These are phyloP conservation scores for Pichia sp. DNA, from an alignment of 1,139 yeast genomes.

Conservation along the genomic window DNA sequence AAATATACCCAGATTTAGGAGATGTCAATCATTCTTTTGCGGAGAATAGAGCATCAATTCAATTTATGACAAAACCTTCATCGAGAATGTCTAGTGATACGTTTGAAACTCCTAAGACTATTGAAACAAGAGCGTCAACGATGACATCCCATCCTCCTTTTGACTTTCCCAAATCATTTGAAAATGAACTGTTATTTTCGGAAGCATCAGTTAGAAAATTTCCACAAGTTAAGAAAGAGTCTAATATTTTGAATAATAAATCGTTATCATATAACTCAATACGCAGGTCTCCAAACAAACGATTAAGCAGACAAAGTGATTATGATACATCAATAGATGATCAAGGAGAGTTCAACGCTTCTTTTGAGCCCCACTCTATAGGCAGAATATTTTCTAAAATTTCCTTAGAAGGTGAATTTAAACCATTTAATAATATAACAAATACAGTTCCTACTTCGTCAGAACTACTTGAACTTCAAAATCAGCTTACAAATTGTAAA, in stretches of 20 bases:
- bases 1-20: too few relatives aligned
- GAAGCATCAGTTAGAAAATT: constrained; percentile 1
- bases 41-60: too few relatives aligned
- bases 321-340: constrained; percentile 8
- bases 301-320: constrained; percentile 11
- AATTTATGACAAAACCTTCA: constrained; percentile 3
- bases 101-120: constrained; percentile 13
- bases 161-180: constrained; percentile 1
- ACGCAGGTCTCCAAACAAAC: neutral
- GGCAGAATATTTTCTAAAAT: constrained; percentile 7
- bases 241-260: neutral
- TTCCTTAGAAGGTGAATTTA: neutral
- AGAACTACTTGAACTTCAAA: constrained; percentile 22
- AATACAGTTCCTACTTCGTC: neutral
- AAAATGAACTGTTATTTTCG: neutral
- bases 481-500: constrained; percentile 27
- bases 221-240: neutral
- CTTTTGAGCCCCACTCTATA: neutral
- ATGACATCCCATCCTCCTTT: constrained; percentile 8
- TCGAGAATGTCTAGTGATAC: constrained; percentile 13
- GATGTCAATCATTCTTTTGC: too few relatives aligned
- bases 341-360: constrained; percentile 1
- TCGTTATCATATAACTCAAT: neutral
- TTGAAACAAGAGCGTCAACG: constrained; percentile 15
- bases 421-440: neutral